A percentile compares a stretch with the other conserved stretches of the same genome.
These are phyloP conservation scores for Orbilia javanica DNA, from an alignment of 2,329 filamentous ascomycete genomes.

Conservation along the genomic window DNA sequence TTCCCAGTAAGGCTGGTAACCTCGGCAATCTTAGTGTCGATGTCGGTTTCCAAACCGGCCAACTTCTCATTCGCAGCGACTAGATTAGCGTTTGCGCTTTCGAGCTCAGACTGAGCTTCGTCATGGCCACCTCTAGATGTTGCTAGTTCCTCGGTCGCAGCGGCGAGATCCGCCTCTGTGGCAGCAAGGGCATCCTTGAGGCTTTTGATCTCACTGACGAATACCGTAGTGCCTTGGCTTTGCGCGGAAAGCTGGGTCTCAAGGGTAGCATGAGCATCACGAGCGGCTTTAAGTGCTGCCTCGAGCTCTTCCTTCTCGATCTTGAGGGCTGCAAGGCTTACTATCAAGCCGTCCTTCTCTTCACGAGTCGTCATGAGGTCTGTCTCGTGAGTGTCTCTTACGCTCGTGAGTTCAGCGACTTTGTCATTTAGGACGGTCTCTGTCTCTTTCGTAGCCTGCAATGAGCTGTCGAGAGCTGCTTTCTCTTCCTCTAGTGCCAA, in stretches of 20 bases:
- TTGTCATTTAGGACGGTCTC: slow-evolving; percentile 31
- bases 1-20: slow-evolving; percentile 35
- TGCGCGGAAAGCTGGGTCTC: slow-evolving; percentile 56
- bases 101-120: slow-evolving; percentile 22
- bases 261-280: slow-evolving; percentile 53
- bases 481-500: slow-evolving; percentile 27
- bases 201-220: slow-evolving; percentile 50
- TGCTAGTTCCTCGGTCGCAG: slow-evolving; percentile 23
- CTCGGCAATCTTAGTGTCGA: slow-evolving; percentile 41
- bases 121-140: slow-evolving; percentile 23
- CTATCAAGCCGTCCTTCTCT: slow-evolving; percentile 24
- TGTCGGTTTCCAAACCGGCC: slow-evolving; percentile 30
- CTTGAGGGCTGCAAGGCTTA: slow-evolving; percentile 25
- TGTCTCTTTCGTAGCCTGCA: slow-evolving; percentile 30
- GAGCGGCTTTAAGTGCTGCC: slow-evolving; percentile 35
- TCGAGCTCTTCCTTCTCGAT: slow-evolving; percentile 53
- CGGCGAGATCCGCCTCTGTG: slow-evolving; percentile 30
- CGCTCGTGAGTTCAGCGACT: slow-evolving; percentile 34
- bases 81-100: neutral
- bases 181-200: slow-evolving; percentile 47
- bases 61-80: slow-evolving; percentile 30
- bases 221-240: slow-evolving; percentile 41
- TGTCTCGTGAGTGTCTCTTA: slow-evolving; percentile 28
- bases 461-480: slow-evolving; percentile 18
- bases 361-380: slow-evolving; percentile 14